These are phyloP conservation scores for Plasmodium falciparum DNA, from an alignment of 169 alveolate genomes.

Conservation along the genomic window DNA sequence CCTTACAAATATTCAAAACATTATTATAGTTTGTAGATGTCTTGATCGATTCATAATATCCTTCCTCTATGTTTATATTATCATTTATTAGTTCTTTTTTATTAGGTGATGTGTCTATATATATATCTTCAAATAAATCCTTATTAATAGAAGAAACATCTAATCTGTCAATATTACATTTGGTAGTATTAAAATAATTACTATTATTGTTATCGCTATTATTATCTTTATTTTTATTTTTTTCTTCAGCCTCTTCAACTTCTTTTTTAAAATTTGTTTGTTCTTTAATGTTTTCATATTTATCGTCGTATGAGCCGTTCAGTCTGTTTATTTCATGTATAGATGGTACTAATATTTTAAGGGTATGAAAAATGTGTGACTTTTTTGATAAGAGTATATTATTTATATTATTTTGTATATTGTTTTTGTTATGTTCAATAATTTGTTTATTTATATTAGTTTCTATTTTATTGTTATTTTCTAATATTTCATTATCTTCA, in stretches of 20 bases:
- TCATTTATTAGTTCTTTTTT: neutral
- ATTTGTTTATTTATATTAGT: constrained; percentile 9
- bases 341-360: constrained; percentile 54
- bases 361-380: constrained; percentile 47
- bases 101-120: neutral
- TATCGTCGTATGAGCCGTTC: neutral
- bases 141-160: neutral
- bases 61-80: no score
- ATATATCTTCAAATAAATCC: neutral
- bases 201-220: neutral
- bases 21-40: no score
- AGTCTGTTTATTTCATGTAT: neutral
- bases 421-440: neutral
- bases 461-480: neutral
- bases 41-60: no score
- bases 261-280: neutral
- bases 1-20: neutral
- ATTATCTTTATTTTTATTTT: neutral
- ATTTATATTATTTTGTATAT: neutral
- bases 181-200: no score
- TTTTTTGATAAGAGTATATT: constrained; percentile 34
- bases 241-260: neutral
- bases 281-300: neutral
- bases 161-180: no score
- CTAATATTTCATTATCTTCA: neutral